Base-by-base conservation (phyloP, 495 filamentous ascomycete genomes). In the Penicillium tannophilum region DNA sequence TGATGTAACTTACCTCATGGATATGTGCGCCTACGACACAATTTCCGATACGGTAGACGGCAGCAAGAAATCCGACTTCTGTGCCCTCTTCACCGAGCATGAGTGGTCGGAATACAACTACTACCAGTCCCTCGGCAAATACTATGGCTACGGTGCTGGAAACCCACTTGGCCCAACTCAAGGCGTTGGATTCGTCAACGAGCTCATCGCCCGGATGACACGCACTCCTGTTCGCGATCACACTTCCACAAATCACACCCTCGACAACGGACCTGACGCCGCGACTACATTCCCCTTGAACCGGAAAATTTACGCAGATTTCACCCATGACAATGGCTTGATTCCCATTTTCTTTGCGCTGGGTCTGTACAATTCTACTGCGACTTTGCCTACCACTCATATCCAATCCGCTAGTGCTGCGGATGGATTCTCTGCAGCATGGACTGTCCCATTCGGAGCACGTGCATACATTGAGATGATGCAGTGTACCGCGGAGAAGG, bases 251-350 rank as follows among this genome's bases (percentile, higher is more conserved):
- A 95, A 96, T 62, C 75, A 69, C 12, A 93, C 91, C 0, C 78
- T 95, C 0, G 89, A 94, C 62, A 72, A 81, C 41, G 65, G 72
- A 3, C 59, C 57, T 0, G 33, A 10, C 14, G 33, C 50, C 6
- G 31, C 35, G 10, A 42, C 52, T 11, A 90, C 87, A 0, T 96
- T 95, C 64, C 90, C 92, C 0, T 67, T 94, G 9, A 78, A 84
- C 43, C 70, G 74, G 17, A 72, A 58, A 6, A 69, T 94, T 4
- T 96, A 91, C 59, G 91, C 90, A 0, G 92, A 96, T 72, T 95
- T 96, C 67, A 88, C 86, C 20, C 92, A 96, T 65, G 92, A 96
- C 72, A 95, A 94, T 67, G 85, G 88, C 58, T 88, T 95, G 84
- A 84, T 84, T 14, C 77, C 79, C 17, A 84, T 92, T 31, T 87